Conservation (phyloP, 495 filamentous ascomycete species). For the Barbatosphaeria neglecta region DNA sequence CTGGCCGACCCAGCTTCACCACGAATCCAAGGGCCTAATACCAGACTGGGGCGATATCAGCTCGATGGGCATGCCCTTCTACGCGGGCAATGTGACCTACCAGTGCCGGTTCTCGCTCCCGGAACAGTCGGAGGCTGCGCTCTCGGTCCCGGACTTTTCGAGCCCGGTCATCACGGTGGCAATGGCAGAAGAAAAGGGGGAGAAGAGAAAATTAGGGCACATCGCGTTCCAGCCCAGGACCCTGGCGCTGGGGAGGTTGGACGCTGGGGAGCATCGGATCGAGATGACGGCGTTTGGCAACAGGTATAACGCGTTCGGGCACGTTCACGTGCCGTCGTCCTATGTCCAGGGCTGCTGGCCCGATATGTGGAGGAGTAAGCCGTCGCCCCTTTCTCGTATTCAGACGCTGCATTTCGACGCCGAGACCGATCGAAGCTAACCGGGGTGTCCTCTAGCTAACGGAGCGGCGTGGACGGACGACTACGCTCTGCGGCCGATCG, state of each 20-base stretch:
- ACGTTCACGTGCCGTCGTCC: constrained; percentile 6
- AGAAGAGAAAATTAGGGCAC: constrained; percentile 2
- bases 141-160: constrained; percentile 1
- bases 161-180: neutral
- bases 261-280: constrained; percentile 1
- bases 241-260: constrained; percentile 3
- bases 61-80: constrained; percentile 12
- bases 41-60: constrained; percentile 6
- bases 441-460: neutral
- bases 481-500: constrained; percentile 4
- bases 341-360: constrained; percentile 2
- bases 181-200: no score
- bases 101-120: constrained; percentile 3
- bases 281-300: constrained; percentile 12
- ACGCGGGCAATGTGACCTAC: constrained; percentile 14
- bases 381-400: neutral
- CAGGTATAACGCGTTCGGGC: constrained; percentile 13
- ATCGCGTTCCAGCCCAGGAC: constrained; percentile 11
- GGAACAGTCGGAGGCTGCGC: constrained; percentile 1
- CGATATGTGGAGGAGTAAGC: constrained; percentile 9
- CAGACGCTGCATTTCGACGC: neutral
- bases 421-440: no score
- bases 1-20: neutral
- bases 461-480: constrained; percentile 3
- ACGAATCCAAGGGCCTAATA: no score